Base-by-base conservation (phyloP, 2,329 filamentous ascomycete species). In the Akanthomyces muscarius region DNA sequence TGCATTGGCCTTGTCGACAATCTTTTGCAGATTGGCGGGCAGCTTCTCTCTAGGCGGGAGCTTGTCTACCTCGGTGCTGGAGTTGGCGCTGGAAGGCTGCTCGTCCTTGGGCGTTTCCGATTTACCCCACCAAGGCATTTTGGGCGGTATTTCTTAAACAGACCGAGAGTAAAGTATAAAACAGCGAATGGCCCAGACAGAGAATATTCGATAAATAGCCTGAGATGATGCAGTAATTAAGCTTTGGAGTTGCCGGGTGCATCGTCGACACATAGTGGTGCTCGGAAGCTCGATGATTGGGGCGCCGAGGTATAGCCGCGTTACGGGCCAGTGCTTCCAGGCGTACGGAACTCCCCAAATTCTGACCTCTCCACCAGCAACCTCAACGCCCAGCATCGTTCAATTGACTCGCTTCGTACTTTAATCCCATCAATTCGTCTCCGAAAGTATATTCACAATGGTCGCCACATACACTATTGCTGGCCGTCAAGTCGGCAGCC, bases 401-500 rank as follows among this genome's bases (percentile, higher is more conserved):
- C 60, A 62, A 62, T 62, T 51, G 60, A 56, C 53, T 28, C 54
- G 47, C 60, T 41, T 67, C 69, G 65, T 68, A 59, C 62, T 65
- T 66, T 66, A 69, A 67, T 48, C 61, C 68, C 65, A 66, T 66
- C 71, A 69, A 72, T 72, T 71, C 69, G 69, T 23, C 11, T 44
- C 45, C 44, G 52, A 52, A 42, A 59, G 18, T 23, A 54, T 48
- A 59, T 44, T 48, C 55, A 63, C 28, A 69, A 77, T 77, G 76
- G 76, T 74, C 67, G 70, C 75, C 66, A 73, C 72, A 68, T 87
- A 86, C 79, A 80, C 73, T 68, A 77, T 87, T 71, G 76, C 83
- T 74, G 84, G 84, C 77, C 80, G 79, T 73, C 80, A 86, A 75
- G 75, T 87, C 74, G 84, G 79, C 77, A 84, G 84, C 66, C 84